Evolutionary conservation across 2,329 filamentous ascomycete species (phyloP).

Genomic region (Niveomyces coronatus): DNA sequence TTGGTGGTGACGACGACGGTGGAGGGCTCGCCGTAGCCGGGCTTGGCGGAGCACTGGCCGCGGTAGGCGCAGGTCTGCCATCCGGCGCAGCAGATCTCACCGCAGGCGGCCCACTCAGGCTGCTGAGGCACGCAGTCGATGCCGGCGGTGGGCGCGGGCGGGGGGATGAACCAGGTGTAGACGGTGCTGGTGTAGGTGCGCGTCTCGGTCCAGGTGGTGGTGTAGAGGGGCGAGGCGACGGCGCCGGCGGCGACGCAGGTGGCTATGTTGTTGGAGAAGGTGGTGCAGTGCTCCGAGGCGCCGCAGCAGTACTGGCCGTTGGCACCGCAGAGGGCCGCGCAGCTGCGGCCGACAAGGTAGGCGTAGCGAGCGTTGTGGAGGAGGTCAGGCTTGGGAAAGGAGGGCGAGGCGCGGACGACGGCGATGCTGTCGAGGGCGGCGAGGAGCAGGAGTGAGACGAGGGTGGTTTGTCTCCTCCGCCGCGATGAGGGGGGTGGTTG

Average conservation of each 20-base stretch:
- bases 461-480: conserved; percentile 13
- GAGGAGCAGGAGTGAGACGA: conserved; percentile 31
- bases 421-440: conserved; percentile 17
- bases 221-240: conserved; percentile 29
- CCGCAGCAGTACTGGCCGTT: conserved; percentile 47
- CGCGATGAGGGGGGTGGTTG: conserved; percentile 8
- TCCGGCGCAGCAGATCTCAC: conserved; percentile 57
- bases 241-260: conserved; percentile 33
- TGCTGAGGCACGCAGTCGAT: conserved; percentile 39
- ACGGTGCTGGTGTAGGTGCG: conserved; percentile 49
- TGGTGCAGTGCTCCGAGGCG: conserved; percentile 39
- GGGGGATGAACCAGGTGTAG: conserved; percentile 38
- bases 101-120: conserved; percentile 52
- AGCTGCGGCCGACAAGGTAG: conserved; percentile 39
- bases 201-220: conserved; percentile 52
- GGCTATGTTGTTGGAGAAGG: conserved; percentile 35
- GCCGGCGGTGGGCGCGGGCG: conserved; percentile 33
- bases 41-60: conserved; percentile 48
- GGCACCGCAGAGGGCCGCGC: conserved; percentile 43
- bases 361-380: conserved; percentile 38
- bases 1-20: conserved; percentile 35
- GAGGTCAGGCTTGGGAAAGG: conserved; percentile 35
- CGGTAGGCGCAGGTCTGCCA: conserved; percentile 55
- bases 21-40: conserved; percentile 32
- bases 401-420: conserved; percentile 28